Base-by-base conservation (phyloP, 176 grass and related monocot genomes). In the Bromus sterilis region DNA sequence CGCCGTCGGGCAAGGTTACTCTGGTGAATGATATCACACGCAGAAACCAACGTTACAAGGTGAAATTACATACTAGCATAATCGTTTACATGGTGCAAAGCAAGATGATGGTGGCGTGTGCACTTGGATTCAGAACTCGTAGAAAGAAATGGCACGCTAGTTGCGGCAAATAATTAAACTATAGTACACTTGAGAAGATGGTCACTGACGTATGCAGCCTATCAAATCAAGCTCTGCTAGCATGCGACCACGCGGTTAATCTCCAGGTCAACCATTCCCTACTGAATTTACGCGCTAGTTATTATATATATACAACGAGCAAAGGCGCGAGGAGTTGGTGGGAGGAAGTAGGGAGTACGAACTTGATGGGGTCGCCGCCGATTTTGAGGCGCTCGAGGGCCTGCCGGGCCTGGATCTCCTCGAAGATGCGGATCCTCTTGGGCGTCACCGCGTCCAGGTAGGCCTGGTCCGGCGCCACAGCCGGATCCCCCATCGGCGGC, bases 361-460 rank as follows among this genome's bases (percentile, higher is more conserved):
- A 98, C 96, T 86, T 94, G 72, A 99, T 95, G 26, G 87, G 77
- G 58, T 99, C 78, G 29, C 89, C 93, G 16, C 87, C 91, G 37
- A 95, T 77, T 14, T 79, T 91, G 71, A 85, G 80, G 39, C 89
- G 87, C 65, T 93, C 91, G 60, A 88, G 48, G 75, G 79, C 81
- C 83, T 90, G 89, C 51, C 75, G 80, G 0, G 82, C 64, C 76
- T 91, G 89, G 84, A 99, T 90, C 74, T 87, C 79, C 80, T 95
- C 76, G 61, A 99, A 99, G 55, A 90, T 15, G 67, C 70, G 71
- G 71, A 93, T 46, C 76, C 93, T 62, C 83, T 95, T 95, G 64
- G 71, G 80, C 35, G 86, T 88, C 35, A 99, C 87, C 0, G 77
- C 76, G 21, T 90, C 85, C 14, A 99, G 87, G 82, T 99, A 95